Percentiles rank a stretch among this genome's conserved stretches.
Evolutionary conservation across 441 rosid species (phyloP).

Genomic region (Erodium texanum): DNA sequence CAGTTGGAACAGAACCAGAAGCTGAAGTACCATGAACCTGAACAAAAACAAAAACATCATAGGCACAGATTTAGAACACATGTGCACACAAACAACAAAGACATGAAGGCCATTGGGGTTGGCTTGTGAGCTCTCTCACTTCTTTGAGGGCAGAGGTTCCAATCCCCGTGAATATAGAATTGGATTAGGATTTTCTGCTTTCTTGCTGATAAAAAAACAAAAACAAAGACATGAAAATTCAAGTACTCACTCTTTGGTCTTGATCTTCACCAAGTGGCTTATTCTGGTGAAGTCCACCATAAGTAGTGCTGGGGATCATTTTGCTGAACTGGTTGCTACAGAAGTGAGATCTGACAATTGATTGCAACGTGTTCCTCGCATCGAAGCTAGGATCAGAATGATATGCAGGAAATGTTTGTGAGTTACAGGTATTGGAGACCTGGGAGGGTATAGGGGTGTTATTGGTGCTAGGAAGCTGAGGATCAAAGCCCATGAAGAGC

Average conservation of each 20-base stretch:
- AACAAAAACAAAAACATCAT: background rate
- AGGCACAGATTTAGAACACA: background rate
- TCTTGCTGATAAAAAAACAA: no score
- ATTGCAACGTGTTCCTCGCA: no score
- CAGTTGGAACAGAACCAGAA: slow-evolving; percentile 18
- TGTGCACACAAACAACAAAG: no score
- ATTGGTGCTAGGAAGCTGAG: slow-evolving; percentile 16
- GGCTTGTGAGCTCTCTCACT: no score
- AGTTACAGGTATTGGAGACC: slow-evolving; percentile 26
- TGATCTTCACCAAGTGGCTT: background rate
- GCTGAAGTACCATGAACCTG: slow-evolving; percentile 31
- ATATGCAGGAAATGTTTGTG: slow-evolving; percentile 26
- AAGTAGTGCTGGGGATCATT: no score
- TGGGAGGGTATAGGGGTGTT: slow-evolving; percentile 18
- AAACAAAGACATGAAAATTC: no score
- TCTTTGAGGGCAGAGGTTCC: no score
- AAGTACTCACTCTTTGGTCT: no score
- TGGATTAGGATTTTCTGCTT: no score
- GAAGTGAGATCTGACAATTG: background rate
- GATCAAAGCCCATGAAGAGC: slow-evolving; percentile 40
- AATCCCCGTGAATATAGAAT: no score
- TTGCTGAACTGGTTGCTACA: background rate
- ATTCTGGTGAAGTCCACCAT: background rate
- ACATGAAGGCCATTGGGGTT: no score
- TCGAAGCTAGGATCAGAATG: slow-evolving; percentile 9